Conservation (phyloP, 2,329 filamentous ascomycete genomes). For the Colletotrichum shisoi region DNA sequence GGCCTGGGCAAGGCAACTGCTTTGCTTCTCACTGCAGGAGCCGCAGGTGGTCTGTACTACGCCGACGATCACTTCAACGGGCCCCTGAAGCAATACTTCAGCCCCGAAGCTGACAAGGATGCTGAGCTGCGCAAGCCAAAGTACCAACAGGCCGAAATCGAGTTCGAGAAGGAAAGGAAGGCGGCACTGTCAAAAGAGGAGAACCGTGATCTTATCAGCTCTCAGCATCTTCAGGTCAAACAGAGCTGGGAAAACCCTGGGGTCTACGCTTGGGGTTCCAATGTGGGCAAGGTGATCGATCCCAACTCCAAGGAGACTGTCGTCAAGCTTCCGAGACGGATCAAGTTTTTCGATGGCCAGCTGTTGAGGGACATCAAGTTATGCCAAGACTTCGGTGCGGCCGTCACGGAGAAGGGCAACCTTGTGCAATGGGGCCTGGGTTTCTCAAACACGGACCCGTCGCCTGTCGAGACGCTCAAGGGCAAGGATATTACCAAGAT, state of each 20-base stretch:
- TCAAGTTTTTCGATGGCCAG: slow-evolving; percentile 83
- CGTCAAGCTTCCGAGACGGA: slow-evolving; percentile 80
- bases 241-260: slow-evolving; percentile 83
- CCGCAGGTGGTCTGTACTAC: slow-evolving; percentile 52
- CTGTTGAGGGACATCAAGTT: slow-evolving; percentile 88
- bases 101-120: slow-evolving; percentile 16
- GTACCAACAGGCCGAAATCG: slow-evolving; percentile 61
- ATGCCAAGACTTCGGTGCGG: slow-evolving; percentile 81
- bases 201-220: slow-evolving; percentile 77
- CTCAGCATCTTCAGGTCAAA: slow-evolving; percentile 87
- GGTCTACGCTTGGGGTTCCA: slow-evolving; percentile 93
- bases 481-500: slow-evolving; percentile 84
- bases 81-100: slow-evolving; percentile 29
- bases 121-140: slow-evolving; percentile 28
- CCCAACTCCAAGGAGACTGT: slow-evolving; percentile 79
- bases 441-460: slow-evolving; percentile 70
- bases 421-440: slow-evolving; percentile 89
- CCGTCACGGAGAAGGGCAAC: slow-evolving; percentile 86
- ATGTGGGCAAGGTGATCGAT: slow-evolving; percentile 82
- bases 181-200: slow-evolving; percentile 71
- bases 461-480: slow-evolving; percentile 74
- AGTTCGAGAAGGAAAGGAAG: slow-evolving; percentile 72
- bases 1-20: slow-evolving; percentile 7
- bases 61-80: slow-evolving; percentile 42
- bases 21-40: slow-evolving; percentile 41